Conservation (phyloP, 1,139 yeast species). For the Hanseniaspora gamundiae region DNA sequence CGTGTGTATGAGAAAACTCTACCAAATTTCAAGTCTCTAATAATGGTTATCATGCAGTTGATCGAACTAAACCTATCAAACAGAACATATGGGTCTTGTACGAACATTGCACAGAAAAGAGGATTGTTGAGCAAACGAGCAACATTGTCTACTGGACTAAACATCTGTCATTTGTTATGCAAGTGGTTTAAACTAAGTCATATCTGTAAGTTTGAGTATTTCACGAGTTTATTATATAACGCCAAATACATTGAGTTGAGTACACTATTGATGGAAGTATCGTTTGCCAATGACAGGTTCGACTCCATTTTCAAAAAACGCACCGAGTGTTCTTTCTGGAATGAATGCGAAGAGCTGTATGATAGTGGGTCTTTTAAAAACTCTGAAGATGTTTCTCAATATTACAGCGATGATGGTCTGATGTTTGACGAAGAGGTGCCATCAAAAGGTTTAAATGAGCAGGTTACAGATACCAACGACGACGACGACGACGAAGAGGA, state of each 20-base stretch:
- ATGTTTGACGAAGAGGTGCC: conserved; percentile 1
- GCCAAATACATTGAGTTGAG: conserved; percentile 42
- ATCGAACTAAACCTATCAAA: conserved; percentile 37
- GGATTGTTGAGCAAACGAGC: conserved; percentile 50
- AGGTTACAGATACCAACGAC: not conserved
- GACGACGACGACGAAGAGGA: conserved; percentile 3
- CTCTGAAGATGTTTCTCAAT: not conserved
- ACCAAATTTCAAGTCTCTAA: conserved; percentile 47
- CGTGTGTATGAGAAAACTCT: conserved; percentile 41
- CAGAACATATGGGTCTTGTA: conserved; percentile 9
- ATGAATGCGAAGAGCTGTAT: conserved; percentile 17
- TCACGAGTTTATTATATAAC: conserved; percentile 65
- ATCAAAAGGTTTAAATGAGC: no score
- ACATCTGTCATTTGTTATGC: conserved; percentile 39
- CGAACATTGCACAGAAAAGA: conserved; percentile 11
- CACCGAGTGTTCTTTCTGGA: conserved; percentile 37
- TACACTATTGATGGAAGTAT: conserved; percentile 27
- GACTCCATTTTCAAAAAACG: conserved; percentile 30
- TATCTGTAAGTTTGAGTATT: conserved; percentile 63
- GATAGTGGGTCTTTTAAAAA: no score
- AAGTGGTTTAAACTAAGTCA: conserved; percentile 77
- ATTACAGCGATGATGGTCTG: not conserved
- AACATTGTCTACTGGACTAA: conserved; percentile 49
- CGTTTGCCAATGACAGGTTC: conserved; percentile 27
- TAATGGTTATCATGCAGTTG: conserved; percentile 50